A percentile compares a stretch with the other conserved stretches of the same genome.
Conservation (phyloP, 257 asterid genomes). For the Solanum tarijense region DNA sequence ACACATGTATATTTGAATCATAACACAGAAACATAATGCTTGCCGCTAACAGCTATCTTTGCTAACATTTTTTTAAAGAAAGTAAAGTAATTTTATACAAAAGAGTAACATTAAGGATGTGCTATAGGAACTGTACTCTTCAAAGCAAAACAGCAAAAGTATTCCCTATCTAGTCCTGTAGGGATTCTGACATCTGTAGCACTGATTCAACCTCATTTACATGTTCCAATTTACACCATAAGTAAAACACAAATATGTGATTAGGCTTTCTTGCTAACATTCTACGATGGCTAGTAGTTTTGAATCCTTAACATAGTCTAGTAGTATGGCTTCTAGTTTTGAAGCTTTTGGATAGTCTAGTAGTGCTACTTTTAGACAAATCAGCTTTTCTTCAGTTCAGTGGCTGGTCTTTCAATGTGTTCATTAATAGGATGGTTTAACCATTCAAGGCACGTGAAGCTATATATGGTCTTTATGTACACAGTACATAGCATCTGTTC, state of each 20-base stretch:
- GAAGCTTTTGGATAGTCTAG: background rate
- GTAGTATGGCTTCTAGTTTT: background rate
- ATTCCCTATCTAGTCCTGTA: background rate
- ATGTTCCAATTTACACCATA: background rate
- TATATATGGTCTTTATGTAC: background rate
- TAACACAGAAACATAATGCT: background rate
- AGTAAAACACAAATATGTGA: background rate
- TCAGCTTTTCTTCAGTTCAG: background rate
- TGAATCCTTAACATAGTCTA: background rate
- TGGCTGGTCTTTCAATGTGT: background rate
- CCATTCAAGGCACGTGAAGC: background rate
- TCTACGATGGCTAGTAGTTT: background rate
- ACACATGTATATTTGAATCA: background rate
- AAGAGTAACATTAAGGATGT: background rate
- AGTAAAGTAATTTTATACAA: background rate
- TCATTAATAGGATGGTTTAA: background rate
- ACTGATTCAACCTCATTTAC: background rate
- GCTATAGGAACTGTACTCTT: background rate
- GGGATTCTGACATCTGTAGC: background rate
- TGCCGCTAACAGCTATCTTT: background rate
- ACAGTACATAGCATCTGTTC: background rate
- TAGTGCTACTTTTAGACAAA: background rate
- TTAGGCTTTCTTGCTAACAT: background rate
- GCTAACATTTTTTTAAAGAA: background rate
- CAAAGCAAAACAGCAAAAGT: background rate